Evolutionary conservation across 805 yeast genomes (phyloP), one percentile per base, ranked within the genome.

Genomic region (Saturnispora mendoncae): DNA sequence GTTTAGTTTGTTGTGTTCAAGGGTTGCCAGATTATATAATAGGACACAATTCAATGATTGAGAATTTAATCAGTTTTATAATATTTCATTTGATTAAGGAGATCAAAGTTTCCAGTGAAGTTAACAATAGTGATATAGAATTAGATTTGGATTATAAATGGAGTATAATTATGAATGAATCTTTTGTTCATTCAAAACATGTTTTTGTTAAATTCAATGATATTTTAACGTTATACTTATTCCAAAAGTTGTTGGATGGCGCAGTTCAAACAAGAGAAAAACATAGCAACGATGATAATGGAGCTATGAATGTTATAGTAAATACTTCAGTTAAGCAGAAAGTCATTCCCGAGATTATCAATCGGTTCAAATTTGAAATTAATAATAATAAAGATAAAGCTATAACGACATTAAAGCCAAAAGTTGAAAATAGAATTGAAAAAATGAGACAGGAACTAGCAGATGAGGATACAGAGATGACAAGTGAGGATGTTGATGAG

Each of bases 141-240:
- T 8, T 14, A 12, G 14, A 32, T 4, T 8, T 17, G 20, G 17
- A 32, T 4, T 32, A 4, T 8, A 13, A 19, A 20, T 32, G 14
- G 35, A 32, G 7, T 20, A 19, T 18, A 10, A 32, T 4, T 60
- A 46, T 40, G 36, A 33, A 8, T 61, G 66, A 65, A 46, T 52
- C 15, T 48, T 45, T 38, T 21, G 24, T 44, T 3, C 36, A 49
- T 6, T 32, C 31, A 19, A 53, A 46, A 18, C 32, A 40, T 6
- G 47, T 62, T 1, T 62, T 50, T 44, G 33, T 62, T 4, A 41
- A 45, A 23, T 62, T 62, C 36, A 40, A 46, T 3, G 65, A 60
- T 41, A 36, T 57, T 1, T 33, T 55, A 37, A 51, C 60, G 3
- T 31, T 60, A 31, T 46, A 45, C 23, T 35, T 55, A 10, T 57